These are phyloP conservation scores for Melaleuca quinquenervia DNA, from an alignment of 345 rosid species.

Conservation along the genomic window DNA sequence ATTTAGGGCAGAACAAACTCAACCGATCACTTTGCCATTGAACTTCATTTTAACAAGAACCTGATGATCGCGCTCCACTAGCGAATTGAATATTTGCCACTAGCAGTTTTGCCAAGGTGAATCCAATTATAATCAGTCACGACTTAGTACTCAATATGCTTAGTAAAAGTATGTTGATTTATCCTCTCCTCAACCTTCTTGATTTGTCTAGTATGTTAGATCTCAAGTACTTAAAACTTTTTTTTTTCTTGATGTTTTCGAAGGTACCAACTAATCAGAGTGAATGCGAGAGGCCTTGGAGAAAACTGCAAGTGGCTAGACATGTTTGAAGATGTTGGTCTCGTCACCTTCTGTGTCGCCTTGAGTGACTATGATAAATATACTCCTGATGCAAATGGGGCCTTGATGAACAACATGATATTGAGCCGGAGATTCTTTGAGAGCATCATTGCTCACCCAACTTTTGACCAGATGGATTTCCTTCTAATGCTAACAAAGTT, in stretches of 20 bases:
- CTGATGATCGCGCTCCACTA: neutral
- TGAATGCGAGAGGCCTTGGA: slow-evolving; percentile 75
- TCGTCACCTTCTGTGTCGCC: slow-evolving; percentile 74
- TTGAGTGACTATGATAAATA: slow-evolving; percentile 76
- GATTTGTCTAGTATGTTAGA: neutral
- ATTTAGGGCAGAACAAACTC: neutral
- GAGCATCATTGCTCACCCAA: slow-evolving; percentile 73
- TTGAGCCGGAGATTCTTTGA: slow-evolving; percentile 66
- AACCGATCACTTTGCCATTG: neutral
- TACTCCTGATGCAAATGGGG: slow-evolving; percentile 39
- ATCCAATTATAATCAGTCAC: neutral
- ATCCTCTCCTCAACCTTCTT: neutral
- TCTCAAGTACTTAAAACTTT: neutral
- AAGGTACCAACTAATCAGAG: slow-evolving; percentile 93
- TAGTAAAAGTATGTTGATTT: neutral
- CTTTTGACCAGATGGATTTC: slow-evolving; percentile 84
- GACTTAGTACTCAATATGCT: neutral
- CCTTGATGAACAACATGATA: slow-evolving; percentile 60
- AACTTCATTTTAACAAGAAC: neutral
- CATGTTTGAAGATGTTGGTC: slow-evolving; percentile 96
- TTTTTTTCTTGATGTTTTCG: neutral
- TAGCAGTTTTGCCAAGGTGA: neutral
- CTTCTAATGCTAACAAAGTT: slow-evolving; percentile 76
- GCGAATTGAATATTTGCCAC: neutral
- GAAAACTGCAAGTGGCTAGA: slow-evolving; percentile 97